A percentile compares a stretch with the other conserved stretches of the same genome.
phyloP scores from a whole-genome alignment of 78 protist genomes.

The Tieghemostelium lacteum region DNA sequence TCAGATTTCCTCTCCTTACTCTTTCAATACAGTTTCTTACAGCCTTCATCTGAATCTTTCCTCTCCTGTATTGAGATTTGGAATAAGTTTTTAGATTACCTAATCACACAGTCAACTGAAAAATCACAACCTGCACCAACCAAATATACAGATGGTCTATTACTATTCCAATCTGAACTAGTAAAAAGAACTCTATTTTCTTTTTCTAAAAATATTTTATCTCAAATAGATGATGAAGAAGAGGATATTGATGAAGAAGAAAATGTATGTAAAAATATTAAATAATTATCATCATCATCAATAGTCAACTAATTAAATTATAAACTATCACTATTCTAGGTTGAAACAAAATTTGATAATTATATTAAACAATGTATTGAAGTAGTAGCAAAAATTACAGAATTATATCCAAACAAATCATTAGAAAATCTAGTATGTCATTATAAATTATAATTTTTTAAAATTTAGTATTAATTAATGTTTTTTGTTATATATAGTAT shows the following conservation, averaged over 20 bases:
- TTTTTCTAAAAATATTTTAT: background rate
- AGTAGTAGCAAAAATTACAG: conserved; percentile 41
- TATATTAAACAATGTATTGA: conserved; percentile 40
- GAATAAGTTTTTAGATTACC: conserved; percentile 50
- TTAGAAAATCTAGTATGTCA: conserved; percentile 44
- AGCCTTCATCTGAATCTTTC: conserved; percentile 13
- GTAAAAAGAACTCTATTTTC: conserved; percentile 36
- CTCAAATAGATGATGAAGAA: conserved; percentile 27
- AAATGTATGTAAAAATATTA: background rate
- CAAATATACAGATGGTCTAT: conserved; percentile 58
- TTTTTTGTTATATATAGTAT: conserved; percentile 3
- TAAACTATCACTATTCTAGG: background rate
- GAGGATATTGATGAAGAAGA: conserved; percentile 7
- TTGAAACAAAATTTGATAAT: conserved; percentile 12
- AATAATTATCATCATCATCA: background rate
- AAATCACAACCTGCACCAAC: conserved; percentile 7
- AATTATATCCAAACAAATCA: conserved; percentile 52
- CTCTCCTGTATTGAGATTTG: conserved; percentile 46
- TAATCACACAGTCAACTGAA: background rate
- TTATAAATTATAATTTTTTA: background rate
- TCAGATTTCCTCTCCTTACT: conserved; percentile 26
- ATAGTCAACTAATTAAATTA: background rate
- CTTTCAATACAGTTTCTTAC: conserved; percentile 36
- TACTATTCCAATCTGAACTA: conserved; percentile 49
- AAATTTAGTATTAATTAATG: background rate